Percentiles rank a stretch among this genome's conserved stretches.
Evolutionary conservation across 495 filamentous ascomycete genomes (phyloP).

Genomic region (Darksidea phi): DNA sequence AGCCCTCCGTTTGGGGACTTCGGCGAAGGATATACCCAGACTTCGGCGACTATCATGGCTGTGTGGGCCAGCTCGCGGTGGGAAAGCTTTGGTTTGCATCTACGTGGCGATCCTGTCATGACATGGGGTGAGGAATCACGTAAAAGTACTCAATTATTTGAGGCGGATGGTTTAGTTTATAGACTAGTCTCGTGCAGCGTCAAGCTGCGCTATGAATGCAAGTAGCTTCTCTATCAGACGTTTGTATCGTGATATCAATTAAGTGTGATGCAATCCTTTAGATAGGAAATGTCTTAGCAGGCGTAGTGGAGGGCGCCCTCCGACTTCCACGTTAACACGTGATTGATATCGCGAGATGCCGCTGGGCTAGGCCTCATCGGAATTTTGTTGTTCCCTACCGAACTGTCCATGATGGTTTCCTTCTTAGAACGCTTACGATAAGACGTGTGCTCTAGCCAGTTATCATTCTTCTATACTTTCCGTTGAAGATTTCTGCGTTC

Average conservation of each 20-base stretch:
- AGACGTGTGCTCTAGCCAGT: not conserved
- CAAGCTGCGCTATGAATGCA: conserved; percentile 6
- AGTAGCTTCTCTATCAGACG: not conserved
- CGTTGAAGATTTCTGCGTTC: not conserved
- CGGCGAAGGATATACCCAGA: conserved; percentile 24
- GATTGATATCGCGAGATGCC: not conserved
- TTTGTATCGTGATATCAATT: too few relatives aligned
- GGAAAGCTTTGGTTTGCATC: conserved; percentile 34
- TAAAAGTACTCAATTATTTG: conserved; percentile 29
- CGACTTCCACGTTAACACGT: not conserved
- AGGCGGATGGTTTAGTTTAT: conserved; percentile 28
- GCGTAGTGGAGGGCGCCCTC: not conserved
- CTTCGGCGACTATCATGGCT: conserved; percentile 21
- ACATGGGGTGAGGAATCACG: conserved; percentile 37
- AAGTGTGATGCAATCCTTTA: too few relatives aligned
- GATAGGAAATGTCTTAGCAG: too few relatives aligned
- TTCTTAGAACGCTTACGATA: not conserved
- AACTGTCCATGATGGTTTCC: not conserved
- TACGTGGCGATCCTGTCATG: conserved; percentile 29
- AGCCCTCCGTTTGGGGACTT: conserved; percentile 15
- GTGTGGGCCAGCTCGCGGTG: conserved; percentile 16
- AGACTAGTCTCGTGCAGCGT: conserved; percentile 24
- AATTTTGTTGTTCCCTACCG: not conserved
- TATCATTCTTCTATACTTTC: too few relatives aligned
- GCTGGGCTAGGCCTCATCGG: not conserved